Evolutionary conservation across 2,329 filamentous ascomycete species (phyloP), one percentile per base, ranked within the genome.

Genomic region (Trichoderma gracile): DNA sequence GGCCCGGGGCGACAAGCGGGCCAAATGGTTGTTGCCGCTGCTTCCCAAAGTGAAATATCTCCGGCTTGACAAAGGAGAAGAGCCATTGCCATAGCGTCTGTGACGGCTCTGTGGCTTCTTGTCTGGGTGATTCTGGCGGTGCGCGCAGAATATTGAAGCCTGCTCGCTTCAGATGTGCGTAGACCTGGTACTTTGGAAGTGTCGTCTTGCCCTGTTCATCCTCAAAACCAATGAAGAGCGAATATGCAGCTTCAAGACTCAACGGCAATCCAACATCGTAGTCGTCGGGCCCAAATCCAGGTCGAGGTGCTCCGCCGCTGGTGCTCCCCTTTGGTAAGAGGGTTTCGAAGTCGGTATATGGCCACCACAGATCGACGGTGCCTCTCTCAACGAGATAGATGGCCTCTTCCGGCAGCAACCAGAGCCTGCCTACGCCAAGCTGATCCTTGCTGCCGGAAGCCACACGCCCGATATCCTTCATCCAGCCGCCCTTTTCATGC

Each of bases 401-500:
- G 6, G 93, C 91, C 77, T 99, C 95, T 74, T 99, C 95, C 0
- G 94, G 94, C 45, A 97, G 76, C 57, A 99, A 74, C 93, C 93
- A 97, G 46, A 93, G 79, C 67, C 84, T 86, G 33, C 88, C 84
- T 66, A 82, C 82, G 3, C 83, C 84, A 0, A 82, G 77, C 59
- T 77, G 75, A 64, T 87, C 85, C 67, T 82, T 83, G 46, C 82
- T 80, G n/a, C 81, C 81, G 1, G 86, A 78, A 4, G 84, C 75
- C 9, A 81, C 85, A 63, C 87, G 86, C 0, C 95, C 95, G 74
- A 94, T 88, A n/a, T 86, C 89, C 71, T 87, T 86, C 74, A 90
- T 89, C 73, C 88, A 83, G n/a, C 84, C 83, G 1, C 92, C 91
- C 67, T 84, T 89, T n/a, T 87, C 84, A 47, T 87, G 87, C 50